These are phyloP conservation scores for Chenopodium suecicum DNA, from an alignment of 148 eudicot species.

Conservation along the genomic window DNA sequence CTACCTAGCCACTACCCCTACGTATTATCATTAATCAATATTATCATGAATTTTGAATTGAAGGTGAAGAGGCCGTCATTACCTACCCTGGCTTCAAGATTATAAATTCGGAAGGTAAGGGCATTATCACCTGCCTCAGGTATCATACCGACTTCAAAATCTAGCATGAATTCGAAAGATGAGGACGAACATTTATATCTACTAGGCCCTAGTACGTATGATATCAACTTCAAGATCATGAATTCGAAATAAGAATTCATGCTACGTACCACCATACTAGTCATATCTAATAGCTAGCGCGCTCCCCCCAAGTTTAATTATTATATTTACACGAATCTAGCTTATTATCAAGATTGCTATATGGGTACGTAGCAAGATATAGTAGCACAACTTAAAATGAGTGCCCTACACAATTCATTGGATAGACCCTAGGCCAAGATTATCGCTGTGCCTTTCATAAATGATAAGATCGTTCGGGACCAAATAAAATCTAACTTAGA, in stretches of 20 bases:
- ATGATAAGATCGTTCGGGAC: slow-evolving; percentile 19
- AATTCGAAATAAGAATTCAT: too few relatives aligned
- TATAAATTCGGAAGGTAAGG: too few relatives aligned
- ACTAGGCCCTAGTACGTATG: not conserved
- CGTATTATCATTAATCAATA: not conserved
- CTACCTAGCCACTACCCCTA: not conserved
- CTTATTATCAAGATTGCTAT: not conserved
- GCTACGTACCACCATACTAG: too few relatives aligned
- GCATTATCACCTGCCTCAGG: too few relatives aligned
- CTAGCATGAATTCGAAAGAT: not conserved
- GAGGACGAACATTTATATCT: not conserved
- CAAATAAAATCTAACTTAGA: slow-evolving; percentile 7
- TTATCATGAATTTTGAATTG: too few relatives aligned
- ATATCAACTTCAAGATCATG: too few relatives aligned
- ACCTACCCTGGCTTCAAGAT: too few relatives aligned
- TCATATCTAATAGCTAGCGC: too few relatives aligned
- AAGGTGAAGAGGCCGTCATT: too few relatives aligned
- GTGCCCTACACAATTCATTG: slow-evolving; percentile 12
- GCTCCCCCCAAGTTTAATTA: too few relatives aligned
- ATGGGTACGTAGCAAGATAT: not conserved
- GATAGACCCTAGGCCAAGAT: slow-evolving; percentile 10
- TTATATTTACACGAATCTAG: too few relatives aligned
- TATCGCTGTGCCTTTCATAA: slow-evolving; percentile 20
- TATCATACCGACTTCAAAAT: too few relatives aligned
- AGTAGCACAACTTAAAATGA: not conserved